A percentile compares a stretch with the other conserved stretches of the same genome.
phyloP scores from a whole-genome alignment of 2,329 filamentous ascomycete species.

The Aspergillus japonicus region DNA sequence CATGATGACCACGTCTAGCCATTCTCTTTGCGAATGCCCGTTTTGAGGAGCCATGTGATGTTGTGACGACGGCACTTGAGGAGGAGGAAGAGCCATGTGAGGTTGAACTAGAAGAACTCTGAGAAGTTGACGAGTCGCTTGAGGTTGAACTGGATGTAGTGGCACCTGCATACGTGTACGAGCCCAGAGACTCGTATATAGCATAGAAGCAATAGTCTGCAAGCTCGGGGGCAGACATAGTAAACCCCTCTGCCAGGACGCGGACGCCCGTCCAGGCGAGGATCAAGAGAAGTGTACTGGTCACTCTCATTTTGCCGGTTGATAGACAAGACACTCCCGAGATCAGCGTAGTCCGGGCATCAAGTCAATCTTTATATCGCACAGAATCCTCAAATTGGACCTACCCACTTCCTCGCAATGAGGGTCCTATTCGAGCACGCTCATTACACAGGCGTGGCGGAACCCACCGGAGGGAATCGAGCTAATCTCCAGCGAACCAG shows the following conservation, averaged over 20 bases:
- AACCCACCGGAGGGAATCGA: no score
- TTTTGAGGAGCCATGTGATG: not conserved
- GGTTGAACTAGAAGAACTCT: not conserved
- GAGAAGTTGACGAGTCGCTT: no score
- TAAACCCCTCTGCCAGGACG: not conserved
- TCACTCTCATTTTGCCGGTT: not conserved
- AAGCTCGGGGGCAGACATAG: not conserved
- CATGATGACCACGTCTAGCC: not conserved
- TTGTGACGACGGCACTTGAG: not conserved
- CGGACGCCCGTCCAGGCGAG: not conserved
- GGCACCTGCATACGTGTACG: not conserved
- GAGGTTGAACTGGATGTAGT: not conserved
- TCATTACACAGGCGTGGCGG: no score
- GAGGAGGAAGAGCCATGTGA: not conserved
- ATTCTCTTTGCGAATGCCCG: not conserved
- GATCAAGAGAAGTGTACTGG: not conserved
- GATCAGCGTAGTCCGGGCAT: not conserved
- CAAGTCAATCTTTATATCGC: not conserved
- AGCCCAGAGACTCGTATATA: not conserved
- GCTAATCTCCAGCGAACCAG: no score
- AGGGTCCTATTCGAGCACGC: no score
- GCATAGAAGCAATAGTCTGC: conserved; percentile 6
- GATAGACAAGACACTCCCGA: not conserved
- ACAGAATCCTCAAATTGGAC: no score
- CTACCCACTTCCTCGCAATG: no score